Percentiles rank a stretch among this genome's conserved stretches.
Conservation (phyloP, 73 alveolate species). For the Symbiodinium pilosum region DNA sequence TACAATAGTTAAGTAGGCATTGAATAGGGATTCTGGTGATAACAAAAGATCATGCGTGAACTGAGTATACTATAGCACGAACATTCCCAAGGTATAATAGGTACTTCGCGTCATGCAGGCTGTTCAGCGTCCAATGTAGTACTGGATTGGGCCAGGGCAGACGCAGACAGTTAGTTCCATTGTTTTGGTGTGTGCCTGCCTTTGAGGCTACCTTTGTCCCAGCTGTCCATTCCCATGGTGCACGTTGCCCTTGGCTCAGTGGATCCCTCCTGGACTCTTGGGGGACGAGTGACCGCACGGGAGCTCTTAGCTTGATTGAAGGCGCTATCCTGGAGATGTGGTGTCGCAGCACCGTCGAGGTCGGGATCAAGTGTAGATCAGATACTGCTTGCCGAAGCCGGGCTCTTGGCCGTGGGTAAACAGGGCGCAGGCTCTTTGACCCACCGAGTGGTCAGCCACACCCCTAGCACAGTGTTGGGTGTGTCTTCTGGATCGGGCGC, state of each 20-base stretch:
- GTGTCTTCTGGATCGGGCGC: no score
- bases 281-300: background rate
- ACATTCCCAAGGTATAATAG: no score
- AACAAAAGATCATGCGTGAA: no score
- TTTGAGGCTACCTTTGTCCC: constrained; percentile 66
- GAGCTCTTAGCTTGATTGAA: background rate
- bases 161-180: background rate
- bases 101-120: no score
- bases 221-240: constrained; percentile 90
- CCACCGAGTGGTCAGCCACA: constrained; percentile 48
- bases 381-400: background rate
- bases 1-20: no score
- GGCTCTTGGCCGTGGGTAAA: background rate
- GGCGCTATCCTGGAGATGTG: background rate
- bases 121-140: no score
- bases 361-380: no score
- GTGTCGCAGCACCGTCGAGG: background rate
- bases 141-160: no score
- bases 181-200: background rate
- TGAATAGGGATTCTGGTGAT: no score
- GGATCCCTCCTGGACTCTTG: background rate
- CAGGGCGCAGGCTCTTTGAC: constrained; percentile 65
- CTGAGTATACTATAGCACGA: no score
- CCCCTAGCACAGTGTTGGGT: background rate
- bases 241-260: constrained; percentile 31